These are phyloP conservation scores for Elasticomyces elasticus DNA, from an alignment of 495 filamentous ascomycete genomes.

Conservation along the genomic window DNA sequence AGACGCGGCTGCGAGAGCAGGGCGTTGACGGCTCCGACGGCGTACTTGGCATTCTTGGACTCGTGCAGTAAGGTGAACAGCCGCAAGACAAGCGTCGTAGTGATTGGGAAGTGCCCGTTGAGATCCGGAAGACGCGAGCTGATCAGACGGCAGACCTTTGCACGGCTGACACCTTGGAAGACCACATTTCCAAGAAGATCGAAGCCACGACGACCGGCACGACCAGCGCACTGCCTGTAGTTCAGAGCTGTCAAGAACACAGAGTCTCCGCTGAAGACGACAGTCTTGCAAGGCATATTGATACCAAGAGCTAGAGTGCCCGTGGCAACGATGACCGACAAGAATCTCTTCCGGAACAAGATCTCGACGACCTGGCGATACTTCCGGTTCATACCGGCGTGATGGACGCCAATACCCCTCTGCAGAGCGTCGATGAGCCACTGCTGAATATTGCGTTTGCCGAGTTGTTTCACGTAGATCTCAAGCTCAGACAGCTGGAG, in stretches of 20 bases:
- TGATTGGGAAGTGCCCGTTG: conserved; percentile 68
- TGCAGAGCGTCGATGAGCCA: conserved; percentile 46
- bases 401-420: conserved; percentile 65
- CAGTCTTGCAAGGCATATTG: conserved; percentile 79
- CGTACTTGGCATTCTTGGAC: conserved; percentile 50
- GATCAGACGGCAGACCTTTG: conserved; percentile 52
- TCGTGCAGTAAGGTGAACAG: conserved; percentile 57
- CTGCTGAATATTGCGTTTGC: conserved; percentile 34
- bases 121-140: conserved; percentile 63
- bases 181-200: conserved; percentile 73
- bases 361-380: conserved; percentile 65
- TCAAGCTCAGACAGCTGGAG: conserved; percentile 43
- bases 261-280: conserved; percentile 64
- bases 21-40: conserved; percentile 50
- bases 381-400: conserved; percentile 65
- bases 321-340: conserved; percentile 66
- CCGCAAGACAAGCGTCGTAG: conserved; percentile 60
- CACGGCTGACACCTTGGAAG: conserved; percentile 49
- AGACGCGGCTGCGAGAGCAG: conserved; percentile 59
- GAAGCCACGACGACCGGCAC: conserved; percentile 70
- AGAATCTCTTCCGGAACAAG: conserved; percentile 62
- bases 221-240: conserved; percentile 65
- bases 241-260: conserved; percentile 63
- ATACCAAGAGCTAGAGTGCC: conserved; percentile 68
- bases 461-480: conserved; percentile 37